Evolutionary conservation across 345 rosid species (phyloP), one percentile per base, ranked within the genome.

Genomic region (Citrus hindsii): DNA sequence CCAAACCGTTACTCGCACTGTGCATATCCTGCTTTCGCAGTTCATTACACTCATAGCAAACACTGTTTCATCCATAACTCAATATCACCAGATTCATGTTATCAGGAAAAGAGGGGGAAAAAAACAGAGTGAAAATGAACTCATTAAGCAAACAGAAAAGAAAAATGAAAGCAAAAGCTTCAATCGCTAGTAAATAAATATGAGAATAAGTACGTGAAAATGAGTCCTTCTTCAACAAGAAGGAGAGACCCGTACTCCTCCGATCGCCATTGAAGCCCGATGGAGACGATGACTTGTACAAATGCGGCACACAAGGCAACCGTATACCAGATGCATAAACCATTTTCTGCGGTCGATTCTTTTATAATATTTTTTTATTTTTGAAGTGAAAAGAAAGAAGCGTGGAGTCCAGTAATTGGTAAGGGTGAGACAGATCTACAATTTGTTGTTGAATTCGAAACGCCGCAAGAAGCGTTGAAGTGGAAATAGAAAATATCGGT

Each of bases 281-380:
- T 16, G 76, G 82, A 84, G 88, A 59, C 7, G 86, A 53, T 18
- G 58, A 82, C 77, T 67, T 84, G 79, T 76, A 78, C 4, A 77
- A 71, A 10, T 89, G 80, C 14, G 92, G 87, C 56, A 80, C 83
- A 38, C 71, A 82, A 9, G 90, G 85, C 61, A 90, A 83, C 27
- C 90, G 90, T 53, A 84, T 82, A 66, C 95, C 93, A 21, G 96
- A 80, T 8, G 97, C 74, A 75, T 85, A 86, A 75, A 83, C 93
- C 99, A 93, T 93, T 82, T 69, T 58, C 63, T 67, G 24, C 25
- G 32, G 59, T 32, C 35, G 12, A 66, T 33, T 74, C 51, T 48
- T 22, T 58, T 18, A 18, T 19, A 24, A 12, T 46, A 46, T 19
- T 19, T 19, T n/a, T 16, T 0, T 8, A 32, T 2, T 8, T 7